phyloP scores from a whole-genome alignment of 768 basidiomycete genomes.

The Lanmaoa rubissima region DNA sequence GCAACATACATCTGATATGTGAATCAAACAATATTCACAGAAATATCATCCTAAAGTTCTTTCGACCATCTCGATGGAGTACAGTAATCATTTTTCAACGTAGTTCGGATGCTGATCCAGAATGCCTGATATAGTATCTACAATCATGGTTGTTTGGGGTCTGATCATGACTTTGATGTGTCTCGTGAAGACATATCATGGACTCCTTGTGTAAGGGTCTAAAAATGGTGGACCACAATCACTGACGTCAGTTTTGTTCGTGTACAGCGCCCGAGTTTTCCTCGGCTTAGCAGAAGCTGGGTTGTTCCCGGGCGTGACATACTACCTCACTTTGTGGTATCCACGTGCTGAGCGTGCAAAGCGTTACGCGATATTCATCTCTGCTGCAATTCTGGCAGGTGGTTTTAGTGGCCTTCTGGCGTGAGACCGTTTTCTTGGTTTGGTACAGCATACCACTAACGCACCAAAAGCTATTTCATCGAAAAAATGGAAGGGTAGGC shows the following conservation, averaged over 20 bases:
- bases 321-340: slow-evolving; percentile 56
- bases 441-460: background rate
- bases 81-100: background rate
- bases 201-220: too few species aligned
- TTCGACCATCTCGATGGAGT: slow-evolving; percentile 36
- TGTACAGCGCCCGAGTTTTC: too few species aligned
- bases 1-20: background rate
- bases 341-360: slow-evolving; percentile 51
- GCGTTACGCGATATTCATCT: slow-evolving; percentile 58
- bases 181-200: slow-evolving; percentile 32
- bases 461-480: slow-evolving; percentile 33
- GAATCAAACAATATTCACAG: slow-evolving; percentile 14
- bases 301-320: slow-evolving; percentile 39
- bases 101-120: slow-evolving; percentile 4
- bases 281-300: slow-evolving; percentile 38
- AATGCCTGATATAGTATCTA: slow-evolving; percentile 31
- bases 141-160: slow-evolving; percentile 39
- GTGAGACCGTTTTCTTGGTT: slow-evolving; percentile 26
- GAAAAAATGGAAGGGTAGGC: slow-evolving; percentile 35
- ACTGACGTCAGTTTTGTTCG: too few species aligned
- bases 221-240: too few species aligned
- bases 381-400: slow-evolving; percentile 53
- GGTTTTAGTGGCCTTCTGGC: slow-evolving; percentile 48
- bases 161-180: slow-evolving; percentile 37
- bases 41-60: slow-evolving; percentile 37